Evolutionary conservation across 2,329 filamentous ascomycete genomes (phyloP), one percentile per base, ranked within the genome.

Genomic region (Arthrobotrys sphaeroides): DNA sequence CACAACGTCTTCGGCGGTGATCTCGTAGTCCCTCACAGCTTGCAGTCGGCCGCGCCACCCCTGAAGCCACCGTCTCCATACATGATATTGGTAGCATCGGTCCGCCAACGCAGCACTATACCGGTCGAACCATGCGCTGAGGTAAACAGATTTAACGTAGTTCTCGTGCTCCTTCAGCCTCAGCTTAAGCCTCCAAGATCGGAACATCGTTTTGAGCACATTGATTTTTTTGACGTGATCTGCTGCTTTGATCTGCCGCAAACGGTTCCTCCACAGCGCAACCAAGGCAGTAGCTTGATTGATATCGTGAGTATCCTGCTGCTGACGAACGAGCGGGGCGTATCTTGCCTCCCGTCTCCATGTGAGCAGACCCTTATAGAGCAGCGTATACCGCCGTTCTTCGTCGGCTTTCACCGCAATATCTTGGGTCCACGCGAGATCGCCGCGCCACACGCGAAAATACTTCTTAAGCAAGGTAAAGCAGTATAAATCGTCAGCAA

Each of bases 171-270:
- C 55, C 33, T 42, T 67, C 20, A 57, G 13, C 45, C 70, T 61
- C 18, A 74, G 24, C 12, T 62, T 59, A 49, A 74, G 53, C 38
- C 70, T 74, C 70, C 70, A 74, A 22, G 70, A 47, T 18, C 38
- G 43, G 5, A 74, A 42, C 40, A 43, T 62, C n/a, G 55, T 57
- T 26, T 74, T 74, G 16, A 68, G 28, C 24, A 74, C 62, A 24
- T 74, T 74, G 36, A 68, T 64, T 51, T 74, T 74, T 13, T 74
- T 74, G 40, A 74, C 70, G 12, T 74, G 70, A 45, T 74, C 70
- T 4, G 70, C 62, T 6, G 70, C 70, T 28, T 55, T 62, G 18
- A 74, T 68, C 31, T 68, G 62, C 47, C 70, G 70, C 26, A 74
- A 31, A 12, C 70, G 62, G 24, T 68, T 74, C 47, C 55, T 74